phyloP scores from a whole-genome alignment of 305 asterid species.

The Nicotiana rustica region DNA sequence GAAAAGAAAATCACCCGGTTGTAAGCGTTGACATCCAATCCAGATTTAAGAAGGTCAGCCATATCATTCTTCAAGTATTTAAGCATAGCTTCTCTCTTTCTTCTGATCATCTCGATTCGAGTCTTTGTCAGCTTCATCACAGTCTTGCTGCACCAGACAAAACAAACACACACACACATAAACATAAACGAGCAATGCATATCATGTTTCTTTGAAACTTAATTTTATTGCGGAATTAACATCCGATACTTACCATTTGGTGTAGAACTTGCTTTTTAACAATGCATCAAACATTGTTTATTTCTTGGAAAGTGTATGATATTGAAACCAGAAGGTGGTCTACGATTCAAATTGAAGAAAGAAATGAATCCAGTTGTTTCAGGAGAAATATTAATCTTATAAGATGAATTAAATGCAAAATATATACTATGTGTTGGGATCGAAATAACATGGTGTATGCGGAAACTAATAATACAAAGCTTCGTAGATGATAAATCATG shows the following conservation, averaged over 20 bases:
- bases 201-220: too few relatives aligned
- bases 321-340: background rate
- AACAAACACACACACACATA: background rate
- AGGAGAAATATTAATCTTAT: background rate
- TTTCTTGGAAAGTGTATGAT: background rate
- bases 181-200: background rate
- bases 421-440: too few relatives aligned
- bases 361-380: background rate
- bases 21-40: slow-evolving; percentile 69
- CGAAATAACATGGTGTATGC: too few relatives aligned
- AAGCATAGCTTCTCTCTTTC: slow-evolving; percentile 78
- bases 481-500: too few relatives aligned
- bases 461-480: too few relatives aligned
- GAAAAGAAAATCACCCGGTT: slow-evolving; percentile 59
- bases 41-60: slow-evolving; percentile 72
- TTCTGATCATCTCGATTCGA: slow-evolving; percentile 66
- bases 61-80: slow-evolving; percentile 78
- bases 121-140: slow-evolving; percentile 63
- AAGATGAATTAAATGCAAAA: background rate
- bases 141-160: slow-evolving; percentile 61
- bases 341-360: background rate
- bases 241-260: slow-evolving; percentile 63
- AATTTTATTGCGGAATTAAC: background rate
- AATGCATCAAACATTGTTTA: slow-evolving; percentile 67
- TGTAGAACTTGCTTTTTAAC: slow-evolving; percentile 70